A percentile compares a stretch with the other conserved stretches of the same genome.
phyloP scores from a whole-genome alignment of 352 stramenopile genomes.

The Phytophthora colocasiae region DNA sequence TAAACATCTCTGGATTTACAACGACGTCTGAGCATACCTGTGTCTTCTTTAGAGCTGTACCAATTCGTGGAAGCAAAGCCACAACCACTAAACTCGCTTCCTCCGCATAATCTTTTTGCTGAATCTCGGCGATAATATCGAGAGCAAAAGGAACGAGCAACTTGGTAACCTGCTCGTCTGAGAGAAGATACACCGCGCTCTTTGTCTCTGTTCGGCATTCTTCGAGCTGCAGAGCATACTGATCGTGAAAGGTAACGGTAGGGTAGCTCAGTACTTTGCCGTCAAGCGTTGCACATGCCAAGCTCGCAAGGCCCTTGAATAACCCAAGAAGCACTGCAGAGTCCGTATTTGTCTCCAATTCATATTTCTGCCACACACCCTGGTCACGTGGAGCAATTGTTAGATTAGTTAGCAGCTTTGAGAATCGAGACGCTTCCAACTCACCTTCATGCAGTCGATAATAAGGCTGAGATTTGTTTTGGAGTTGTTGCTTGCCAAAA shows the following conservation, averaged over 20 bases:
- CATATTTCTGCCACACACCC: conserved; percentile 74
- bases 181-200: conserved; percentile 70
- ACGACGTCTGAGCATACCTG: conserved; percentile 39
- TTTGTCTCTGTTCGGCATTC: conserved; percentile 58
- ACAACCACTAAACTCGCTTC: conserved; percentile 66
- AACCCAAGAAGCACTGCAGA: conserved; percentile 62
- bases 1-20: background rate
- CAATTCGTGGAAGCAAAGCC: conserved; percentile 62
- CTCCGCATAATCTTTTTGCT: conserved; percentile 82
- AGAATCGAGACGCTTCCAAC: background rate
- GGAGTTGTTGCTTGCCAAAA: conserved; percentile 75
- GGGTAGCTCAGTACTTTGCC: conserved; percentile 74
- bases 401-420: background rate
- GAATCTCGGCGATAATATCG: conserved; percentile 77
- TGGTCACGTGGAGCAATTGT: conserved; percentile 13
- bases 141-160: conserved; percentile 75
- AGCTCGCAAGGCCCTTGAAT: conserved; percentile 60
- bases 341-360: conserved; percentile 57
- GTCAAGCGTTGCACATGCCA: conserved; percentile 72
- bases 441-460: conserved; percentile 82
- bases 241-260: conserved; percentile 64
- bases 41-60: conserved; percentile 75
- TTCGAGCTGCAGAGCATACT: conserved; percentile 63
- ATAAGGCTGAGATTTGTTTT: conserved; percentile 71
- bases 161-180: conserved; percentile 80